Conservation (phyloP, 2,329 filamentous ascomycete genomes). For the Claviceps purpurea region DNA sequence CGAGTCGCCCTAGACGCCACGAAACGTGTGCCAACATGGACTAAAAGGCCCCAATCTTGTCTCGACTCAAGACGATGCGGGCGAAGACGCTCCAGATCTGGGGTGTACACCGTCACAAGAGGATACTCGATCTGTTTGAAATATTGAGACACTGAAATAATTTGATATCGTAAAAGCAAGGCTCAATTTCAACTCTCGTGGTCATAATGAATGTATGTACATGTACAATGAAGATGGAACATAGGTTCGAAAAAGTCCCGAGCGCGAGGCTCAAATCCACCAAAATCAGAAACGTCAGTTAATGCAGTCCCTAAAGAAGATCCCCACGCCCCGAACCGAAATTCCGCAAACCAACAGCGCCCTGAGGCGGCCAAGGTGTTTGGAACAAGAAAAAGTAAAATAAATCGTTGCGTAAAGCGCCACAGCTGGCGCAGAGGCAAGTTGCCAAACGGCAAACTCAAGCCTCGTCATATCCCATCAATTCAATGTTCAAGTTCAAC, state of each 20-base stretch:
- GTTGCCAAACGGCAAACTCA: neutral
- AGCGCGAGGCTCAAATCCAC: neutral
- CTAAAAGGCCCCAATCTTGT: too few species aligned
- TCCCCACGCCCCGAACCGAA: neutral
- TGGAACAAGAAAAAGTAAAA: neutral
- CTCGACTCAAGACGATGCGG: too few species aligned
- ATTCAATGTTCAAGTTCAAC: slow-evolving; percentile 10
- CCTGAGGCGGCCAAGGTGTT: too few species aligned
- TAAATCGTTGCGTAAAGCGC: neutral
- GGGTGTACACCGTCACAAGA: too few species aligned
- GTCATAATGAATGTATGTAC: slow-evolving; percentile 5
- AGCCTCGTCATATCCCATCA: neutral
- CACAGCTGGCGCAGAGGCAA: neutral
- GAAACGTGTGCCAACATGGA: too few species aligned
- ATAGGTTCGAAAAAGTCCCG: slow-evolving; percentile 2
- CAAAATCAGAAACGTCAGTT: neutral
- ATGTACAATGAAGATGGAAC: slow-evolving; percentile 6
- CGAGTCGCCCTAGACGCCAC: too few species aligned
- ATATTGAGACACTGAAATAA: too few species aligned
- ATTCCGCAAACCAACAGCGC: neutral
- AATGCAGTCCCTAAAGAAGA: neutral
- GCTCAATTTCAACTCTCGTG: neutral
- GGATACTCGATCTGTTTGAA: too few species aligned
- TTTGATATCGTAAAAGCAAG: too few species aligned
- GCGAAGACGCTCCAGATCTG: too few species aligned